phyloP scores from a whole-genome alignment of 2,329 filamentous ascomycete species.

The Aciculosporium take region DNA sequence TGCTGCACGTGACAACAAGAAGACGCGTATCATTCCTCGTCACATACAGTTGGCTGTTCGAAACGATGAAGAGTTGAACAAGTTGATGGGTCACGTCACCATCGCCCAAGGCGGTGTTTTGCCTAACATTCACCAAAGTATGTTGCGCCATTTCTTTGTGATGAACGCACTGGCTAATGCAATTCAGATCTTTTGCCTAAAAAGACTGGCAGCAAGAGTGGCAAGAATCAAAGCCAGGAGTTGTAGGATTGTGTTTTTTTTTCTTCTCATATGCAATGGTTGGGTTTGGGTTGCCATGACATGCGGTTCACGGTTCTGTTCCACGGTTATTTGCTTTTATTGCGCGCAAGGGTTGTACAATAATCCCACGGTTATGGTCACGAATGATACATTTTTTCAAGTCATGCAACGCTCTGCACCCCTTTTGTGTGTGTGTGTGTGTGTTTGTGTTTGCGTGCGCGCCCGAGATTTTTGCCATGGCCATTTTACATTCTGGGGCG shows the following conservation, averaged over 20 bases:
- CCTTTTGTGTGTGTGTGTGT: neutral
- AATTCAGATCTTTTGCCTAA: slow-evolving; percentile 86
- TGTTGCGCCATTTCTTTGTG: slow-evolving; percentile 22
- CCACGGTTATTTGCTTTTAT: slow-evolving; percentile 42
- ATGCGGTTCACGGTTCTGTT: slow-evolving; percentile 65
- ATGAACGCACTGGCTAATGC: slow-evolving; percentile 16
- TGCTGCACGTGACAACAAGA: slow-evolving; percentile 99
- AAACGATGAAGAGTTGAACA: slow-evolving; percentile 99
- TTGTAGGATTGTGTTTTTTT: slow-evolving; percentile 49
- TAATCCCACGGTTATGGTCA: slow-evolving; percentile 55
- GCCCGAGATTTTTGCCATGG: no score
- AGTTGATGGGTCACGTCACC: slow-evolving; percentile 89
- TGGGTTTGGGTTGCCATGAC: slow-evolving; percentile 65
- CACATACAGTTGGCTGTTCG: slow-evolving; percentile 98
- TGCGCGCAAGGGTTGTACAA: slow-evolving; percentile 54
- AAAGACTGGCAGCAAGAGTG: slow-evolving; percentile 83
- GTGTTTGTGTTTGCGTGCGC: neutral
- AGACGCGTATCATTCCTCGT: slow-evolving; percentile 98
- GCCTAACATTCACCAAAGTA: slow-evolving; percentile 95
- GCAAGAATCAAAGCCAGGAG: slow-evolving; percentile 88
- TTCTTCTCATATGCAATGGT: slow-evolving; percentile 42
- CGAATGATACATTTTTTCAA: slow-evolving; percentile 26
- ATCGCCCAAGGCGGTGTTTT: slow-evolving; percentile 95
- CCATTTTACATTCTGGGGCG: no score
- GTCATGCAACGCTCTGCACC: neutral